Evolutionary conservation across 176 grass and related monocot genomes (phyloP).

Genomic region (Eragrostis curvula): DNA sequence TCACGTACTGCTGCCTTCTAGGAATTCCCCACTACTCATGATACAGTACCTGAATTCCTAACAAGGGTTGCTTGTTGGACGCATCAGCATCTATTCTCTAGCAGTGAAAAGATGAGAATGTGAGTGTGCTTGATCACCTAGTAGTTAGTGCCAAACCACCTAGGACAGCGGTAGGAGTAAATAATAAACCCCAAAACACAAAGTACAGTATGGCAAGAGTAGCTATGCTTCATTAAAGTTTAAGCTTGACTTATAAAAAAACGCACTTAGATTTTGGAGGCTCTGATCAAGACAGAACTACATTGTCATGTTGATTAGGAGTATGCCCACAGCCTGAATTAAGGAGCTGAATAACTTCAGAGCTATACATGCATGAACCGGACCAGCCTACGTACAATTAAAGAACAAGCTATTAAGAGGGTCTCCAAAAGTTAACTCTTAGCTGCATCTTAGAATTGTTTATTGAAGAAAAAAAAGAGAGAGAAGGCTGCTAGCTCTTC

Average conservation of each 20-base stretch:
- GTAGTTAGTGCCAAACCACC: constrained; percentile 19
- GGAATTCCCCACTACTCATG: background rate
- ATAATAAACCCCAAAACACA: background rate
- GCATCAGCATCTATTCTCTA: background rate
- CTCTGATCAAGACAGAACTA: too few species aligned
- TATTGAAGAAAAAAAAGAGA: too few species aligned
- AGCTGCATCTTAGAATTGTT: too few species aligned
- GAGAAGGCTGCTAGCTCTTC: too few species aligned
- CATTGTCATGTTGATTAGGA: background rate
- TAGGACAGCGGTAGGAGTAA: background rate
- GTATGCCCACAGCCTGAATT: background rate
- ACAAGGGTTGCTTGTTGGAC: background rate
- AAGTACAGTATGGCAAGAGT: too few species aligned
- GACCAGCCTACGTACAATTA: background rate
- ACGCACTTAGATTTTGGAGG: background rate
- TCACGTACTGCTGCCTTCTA: constrained; percentile 26
- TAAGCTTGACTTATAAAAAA: background rate
- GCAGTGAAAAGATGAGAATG: background rate
- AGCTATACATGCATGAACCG: background rate
- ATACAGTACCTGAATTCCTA: background rate
- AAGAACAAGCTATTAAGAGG: background rate
- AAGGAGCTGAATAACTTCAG: background rate
- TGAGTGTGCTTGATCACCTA: background rate
- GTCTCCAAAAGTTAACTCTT: too few species aligned
- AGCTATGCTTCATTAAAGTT: too few species aligned